Evolutionary conservation across 805 yeast species (phyloP), one percentile per base, ranked within the genome.

Genomic region (Hanseniaspora clermontiae): DNA sequence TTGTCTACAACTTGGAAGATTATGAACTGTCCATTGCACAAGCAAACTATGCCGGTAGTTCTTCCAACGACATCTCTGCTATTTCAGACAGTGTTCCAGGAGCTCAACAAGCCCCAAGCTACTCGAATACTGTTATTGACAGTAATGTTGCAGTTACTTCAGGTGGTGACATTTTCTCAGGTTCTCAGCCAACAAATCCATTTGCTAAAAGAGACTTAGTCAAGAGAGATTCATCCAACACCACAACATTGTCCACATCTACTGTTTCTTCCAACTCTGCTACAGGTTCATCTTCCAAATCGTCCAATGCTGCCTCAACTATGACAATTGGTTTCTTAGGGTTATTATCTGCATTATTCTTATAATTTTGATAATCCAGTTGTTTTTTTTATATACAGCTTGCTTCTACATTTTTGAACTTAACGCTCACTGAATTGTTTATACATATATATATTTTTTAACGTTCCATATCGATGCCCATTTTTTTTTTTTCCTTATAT

Each of bases 1-100:
- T 80, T 31, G 87, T 82, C 15, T 82, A 77, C 66, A 84, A 84
- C 66, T 68, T 82, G 52, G 86, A 80, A 36, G 76, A 76, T 63
- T 68, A 68, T 49, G 74, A 78, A 62, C 70, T 84, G 40, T 79
- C 85, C 3, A 61, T 84, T 64, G 86, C 81, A 24, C 78, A 76
- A 63, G 77, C 75, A 15, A 62, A 60, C 32, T 65, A 59, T 49
- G 57, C 60, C 46, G 59, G 55, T 29, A 46, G 48, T 1, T 51
- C 55, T 7, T 65, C 68, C 37, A 61, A 62, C 12, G 62, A 66
- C 32, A 39, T 57, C 4, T 31, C 55, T 15, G 53, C 60, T 5
- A 46, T 46, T 20, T 36, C 63, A 17, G 40, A 40, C 11, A 31
- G 39, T 27, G 61, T 80, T 43, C 85, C 85, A 11, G 68, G 74